These are phyloP conservation scores for Ganoderma sinense DNA, from an alignment of 1,284 basidiomycete species.

Conservation along the genomic window DNA sequence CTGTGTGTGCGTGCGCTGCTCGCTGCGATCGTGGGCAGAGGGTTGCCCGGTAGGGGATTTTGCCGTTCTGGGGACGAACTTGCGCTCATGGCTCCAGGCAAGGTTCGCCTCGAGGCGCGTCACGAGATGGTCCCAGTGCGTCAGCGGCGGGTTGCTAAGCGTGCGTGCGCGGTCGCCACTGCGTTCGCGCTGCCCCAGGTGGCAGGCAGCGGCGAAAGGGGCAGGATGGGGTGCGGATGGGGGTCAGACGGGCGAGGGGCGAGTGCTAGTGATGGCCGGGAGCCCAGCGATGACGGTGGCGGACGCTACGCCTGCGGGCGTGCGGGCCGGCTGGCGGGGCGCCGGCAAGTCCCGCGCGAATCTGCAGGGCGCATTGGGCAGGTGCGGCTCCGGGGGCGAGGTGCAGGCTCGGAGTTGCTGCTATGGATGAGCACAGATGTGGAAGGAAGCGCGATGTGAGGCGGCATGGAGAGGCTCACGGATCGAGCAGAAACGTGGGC, in stretches of 20 bases:
- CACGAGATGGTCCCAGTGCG: conserved; percentile 26
- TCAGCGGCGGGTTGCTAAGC: conserved; percentile 18
- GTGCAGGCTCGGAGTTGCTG: not conserved
- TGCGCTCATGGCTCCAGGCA: conserved; percentile 17
- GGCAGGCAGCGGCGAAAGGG: not conserved
- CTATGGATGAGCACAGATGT: not conserved
- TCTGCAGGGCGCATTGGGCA: not conserved
- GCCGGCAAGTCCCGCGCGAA: not conserved
- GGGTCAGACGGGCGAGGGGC: not conserved
- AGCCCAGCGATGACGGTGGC: conserved; percentile 26
- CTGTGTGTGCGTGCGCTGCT: not conserved
- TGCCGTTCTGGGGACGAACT: conserved; percentile 22
- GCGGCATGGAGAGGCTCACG: not conserved
- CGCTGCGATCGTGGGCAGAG: conserved; percentile 34
- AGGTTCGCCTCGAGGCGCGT: conserved; percentile 34
- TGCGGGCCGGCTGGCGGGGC: not conserved
- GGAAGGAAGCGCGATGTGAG: not conserved
- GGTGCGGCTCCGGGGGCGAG: conserved; percentile 2
- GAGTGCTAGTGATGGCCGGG: conserved; percentile 26
- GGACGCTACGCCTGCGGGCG: not conserved
- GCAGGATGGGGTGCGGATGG: not conserved
- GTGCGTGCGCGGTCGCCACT: not conserved
- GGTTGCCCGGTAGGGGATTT: conserved; percentile 24
- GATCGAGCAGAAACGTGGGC: not conserved
- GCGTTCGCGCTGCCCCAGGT: not conserved